Conservation (phyloP, 2,329 filamentous ascomycete species). For the Juglanconis oblonga region DNA sequence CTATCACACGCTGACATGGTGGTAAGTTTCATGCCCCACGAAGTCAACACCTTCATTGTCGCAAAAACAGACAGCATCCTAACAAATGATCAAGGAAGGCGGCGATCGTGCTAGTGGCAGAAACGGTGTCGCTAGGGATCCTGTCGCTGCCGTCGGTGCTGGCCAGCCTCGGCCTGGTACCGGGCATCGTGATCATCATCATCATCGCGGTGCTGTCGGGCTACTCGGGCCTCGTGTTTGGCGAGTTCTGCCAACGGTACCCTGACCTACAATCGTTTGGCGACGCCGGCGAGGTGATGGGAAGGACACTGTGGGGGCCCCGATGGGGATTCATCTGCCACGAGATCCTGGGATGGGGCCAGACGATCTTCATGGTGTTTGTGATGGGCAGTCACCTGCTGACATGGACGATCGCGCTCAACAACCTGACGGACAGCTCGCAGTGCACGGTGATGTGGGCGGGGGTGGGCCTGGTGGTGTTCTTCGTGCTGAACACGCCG, state of each 20-base stretch:
- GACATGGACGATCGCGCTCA: constrained; percentile 65
- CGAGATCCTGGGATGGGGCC: constrained; percentile 57
- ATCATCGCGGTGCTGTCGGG: constrained; percentile 66
- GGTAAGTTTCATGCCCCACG: constrained; percentile 4
- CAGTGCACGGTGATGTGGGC: constrained; percentile 64
- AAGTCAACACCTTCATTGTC: too few species aligned
- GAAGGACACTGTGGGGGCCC: constrained; percentile 32
- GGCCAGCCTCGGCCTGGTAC: constrained; percentile 67
- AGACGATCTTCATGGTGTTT: constrained; percentile 63
- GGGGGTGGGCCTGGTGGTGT: constrained; percentile 56
- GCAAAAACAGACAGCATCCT: not conserved
- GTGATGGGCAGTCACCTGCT: constrained; percentile 69
- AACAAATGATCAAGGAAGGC: constrained; percentile 36
- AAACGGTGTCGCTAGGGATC: constrained; percentile 45
- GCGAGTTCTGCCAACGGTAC: constrained; percentile 69
- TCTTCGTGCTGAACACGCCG: constrained; percentile 57
- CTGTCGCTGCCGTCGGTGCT: constrained; percentile 77
- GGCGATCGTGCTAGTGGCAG: constrained; percentile 40
- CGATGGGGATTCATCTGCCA: constrained; percentile 50
- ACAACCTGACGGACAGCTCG: constrained; percentile 57
- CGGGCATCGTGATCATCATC: constrained; percentile 70
- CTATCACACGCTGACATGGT: constrained; percentile 15
- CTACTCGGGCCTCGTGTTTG: constrained; percentile 51
- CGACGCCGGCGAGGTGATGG: constrained; percentile 60
- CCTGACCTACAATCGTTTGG: constrained; percentile 66